These are phyloP conservation scores for Colletotrichum acutatum DNA, from an alignment of 2,329 filamentous ascomycete genomes.

Conservation along the genomic window DNA sequence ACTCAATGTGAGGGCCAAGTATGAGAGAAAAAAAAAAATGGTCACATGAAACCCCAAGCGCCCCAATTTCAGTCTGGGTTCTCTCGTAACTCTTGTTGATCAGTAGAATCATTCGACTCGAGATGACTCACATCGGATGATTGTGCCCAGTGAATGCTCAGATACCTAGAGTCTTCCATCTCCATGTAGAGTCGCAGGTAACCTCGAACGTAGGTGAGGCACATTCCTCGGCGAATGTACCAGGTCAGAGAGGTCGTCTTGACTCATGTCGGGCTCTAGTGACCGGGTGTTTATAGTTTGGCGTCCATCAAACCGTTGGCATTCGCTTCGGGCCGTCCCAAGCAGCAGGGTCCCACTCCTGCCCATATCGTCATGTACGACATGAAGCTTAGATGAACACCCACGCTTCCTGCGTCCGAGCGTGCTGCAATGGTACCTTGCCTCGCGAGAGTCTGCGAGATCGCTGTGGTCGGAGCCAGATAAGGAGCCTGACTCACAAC, in stretches of 20 bases:
- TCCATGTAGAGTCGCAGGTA: no score
- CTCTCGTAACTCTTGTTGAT: no score
- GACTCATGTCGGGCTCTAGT: neutral
- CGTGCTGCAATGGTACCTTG: slow-evolving; percentile 12
- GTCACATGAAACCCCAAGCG: neutral
- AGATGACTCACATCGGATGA: no score
- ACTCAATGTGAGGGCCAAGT: neutral
- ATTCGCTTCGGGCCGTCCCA: neutral
- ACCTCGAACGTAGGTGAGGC: neutral
- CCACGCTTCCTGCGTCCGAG: slow-evolving; percentile 1
- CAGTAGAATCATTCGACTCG: no score
- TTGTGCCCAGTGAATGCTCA: no score
- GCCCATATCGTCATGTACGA: neutral
- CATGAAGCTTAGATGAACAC: neutral
- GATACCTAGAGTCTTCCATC: no score
- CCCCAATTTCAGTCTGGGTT: no score
- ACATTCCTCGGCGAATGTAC: neutral
- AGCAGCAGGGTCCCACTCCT: neutral
- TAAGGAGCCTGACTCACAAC: slow-evolving; percentile 2
- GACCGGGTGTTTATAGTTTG: neutral
- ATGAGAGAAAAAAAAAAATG: neutral
- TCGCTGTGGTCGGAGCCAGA: neutral
- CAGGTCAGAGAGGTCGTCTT: neutral
- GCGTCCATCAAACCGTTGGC: neutral
- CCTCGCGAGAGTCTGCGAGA: neutral